Evolutionary conservation across 208 protist genomes (phyloP), one percentile per base, ranked within the genome.

Genomic region (Phytomonas francai): DNA sequence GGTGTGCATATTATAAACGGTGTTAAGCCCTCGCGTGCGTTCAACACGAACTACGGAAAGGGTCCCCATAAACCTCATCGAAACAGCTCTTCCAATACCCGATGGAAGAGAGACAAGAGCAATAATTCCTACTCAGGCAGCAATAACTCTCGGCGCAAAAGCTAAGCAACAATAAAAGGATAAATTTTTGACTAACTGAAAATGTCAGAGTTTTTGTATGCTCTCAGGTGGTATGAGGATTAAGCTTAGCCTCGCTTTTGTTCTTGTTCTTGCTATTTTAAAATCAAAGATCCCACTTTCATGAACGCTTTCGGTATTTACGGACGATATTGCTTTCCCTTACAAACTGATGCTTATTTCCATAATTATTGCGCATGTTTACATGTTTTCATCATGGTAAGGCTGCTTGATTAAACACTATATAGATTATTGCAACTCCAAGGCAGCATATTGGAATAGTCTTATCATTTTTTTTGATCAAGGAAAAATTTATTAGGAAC

Each of bases 1-100:
- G 82, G 82, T 28, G 71, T 67, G 0, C 85, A 91, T 72, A 77
- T 80, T 62, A 91, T 91, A 80, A 86, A 71, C 54, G 78, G 80
- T 32, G 76, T 77, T 0, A 57, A 73, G n/a, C 63, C 79, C 14
- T 65, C 68, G 25, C 63, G 63, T 65, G 51, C 32, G 32, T 54
- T 54, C 45, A 19, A 54, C 45, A 54, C 25, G 45, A 54, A 54
- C 16, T 54, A 54, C 45, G 45, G 45, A 54, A 54, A 54, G 22
- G 45, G 19, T 19, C 25, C 25, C 19, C 11, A 54, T 54, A 54
- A 54, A 7, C 45, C 11, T 54, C 45, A 54, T 54, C 11, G 45
- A 25, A 54, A 25, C 45, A 2, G 22, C 45, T 16, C 16, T 25
- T 25, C 45, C 19, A 54, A 54, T 6, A 54, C 69, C 0, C 25